Conservation (phyloP, 352 stramenopile genomes). For the Globisporangium canariense region DNA sequence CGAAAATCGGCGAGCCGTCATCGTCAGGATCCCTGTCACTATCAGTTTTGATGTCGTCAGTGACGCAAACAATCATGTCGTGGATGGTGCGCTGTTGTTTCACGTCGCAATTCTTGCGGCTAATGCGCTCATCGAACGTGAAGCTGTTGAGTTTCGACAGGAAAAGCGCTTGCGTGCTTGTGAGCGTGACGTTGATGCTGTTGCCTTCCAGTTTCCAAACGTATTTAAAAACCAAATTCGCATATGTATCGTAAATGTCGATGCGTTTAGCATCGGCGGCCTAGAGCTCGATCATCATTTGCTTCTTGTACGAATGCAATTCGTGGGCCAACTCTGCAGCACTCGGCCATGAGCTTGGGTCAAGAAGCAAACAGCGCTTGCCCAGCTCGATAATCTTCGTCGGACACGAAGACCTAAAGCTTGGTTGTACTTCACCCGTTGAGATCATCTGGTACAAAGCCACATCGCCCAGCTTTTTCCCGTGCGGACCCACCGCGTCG, state of each 20-base stretch:
- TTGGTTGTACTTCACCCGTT: not conserved
- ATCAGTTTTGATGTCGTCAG: not conserved
- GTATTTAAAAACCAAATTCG: not conserved
- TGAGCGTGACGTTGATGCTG: slow-evolving; percentile 1
- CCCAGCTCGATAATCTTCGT: slow-evolving; percentile 7
- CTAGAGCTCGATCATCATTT: slow-evolving; percentile 2
- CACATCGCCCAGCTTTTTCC: slow-evolving; percentile 2
- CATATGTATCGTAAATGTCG: not conserved
- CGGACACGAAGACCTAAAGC: slow-evolving; percentile 2
- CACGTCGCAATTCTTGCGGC: slow-evolving; percentile 2
- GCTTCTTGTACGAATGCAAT: slow-evolving; percentile 8
- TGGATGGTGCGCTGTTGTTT: not conserved
- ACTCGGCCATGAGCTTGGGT: not conserved
- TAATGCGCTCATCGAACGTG: not conserved
- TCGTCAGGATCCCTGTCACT: too few relatives aligned
- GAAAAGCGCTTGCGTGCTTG: slow-evolving; percentile 1
- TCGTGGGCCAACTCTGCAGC: not conserved
- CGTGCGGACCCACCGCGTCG: not conserved
- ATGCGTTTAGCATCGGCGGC: not conserved
- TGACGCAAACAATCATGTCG: slow-evolving; percentile 2
- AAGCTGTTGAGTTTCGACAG: slow-evolving; percentile 1
- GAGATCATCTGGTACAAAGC: slow-evolving; percentile 4
- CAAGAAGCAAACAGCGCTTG: not conserved
- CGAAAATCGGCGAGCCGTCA: not conserved
- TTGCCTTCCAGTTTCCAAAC: slow-evolving; percentile 4